Percentiles rank a stretch among this genome's conserved stretches.
These are phyloP conservation scores for Ogataea zsoltii DNA, from an alignment of 805 yeast species.

Conservation along the genomic window DNA sequence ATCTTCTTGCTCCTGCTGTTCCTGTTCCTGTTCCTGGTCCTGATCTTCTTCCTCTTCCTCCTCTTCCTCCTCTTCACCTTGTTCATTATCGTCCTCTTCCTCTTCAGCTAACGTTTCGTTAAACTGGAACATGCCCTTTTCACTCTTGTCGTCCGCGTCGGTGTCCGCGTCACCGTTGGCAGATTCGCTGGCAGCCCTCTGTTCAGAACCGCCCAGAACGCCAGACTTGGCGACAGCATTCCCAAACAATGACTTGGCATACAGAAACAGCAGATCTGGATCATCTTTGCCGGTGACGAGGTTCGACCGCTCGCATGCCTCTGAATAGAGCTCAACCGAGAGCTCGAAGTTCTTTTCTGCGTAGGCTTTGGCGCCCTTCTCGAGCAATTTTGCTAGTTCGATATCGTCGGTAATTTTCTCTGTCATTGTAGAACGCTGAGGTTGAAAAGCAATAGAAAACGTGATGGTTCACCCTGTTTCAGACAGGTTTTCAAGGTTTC, in stretches of 20 bases:
- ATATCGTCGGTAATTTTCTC: slow-evolving; percentile 32
- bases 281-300: slow-evolving; percentile 59
- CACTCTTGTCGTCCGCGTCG: slow-evolving; percentile 32
- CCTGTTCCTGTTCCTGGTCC: slow-evolving; percentile 26
- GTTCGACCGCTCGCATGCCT: slow-evolving; percentile 64
- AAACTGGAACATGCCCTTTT: slow-evolving; percentile 26
- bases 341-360: slow-evolving; percentile 64
- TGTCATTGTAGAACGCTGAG: not conserved
- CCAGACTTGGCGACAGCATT: slow-evolving; percentile 74
- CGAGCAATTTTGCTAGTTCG: slow-evolving; percentile 49
- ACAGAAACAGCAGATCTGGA: slow-evolving; percentile 69
- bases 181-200: slow-evolving; percentile 7
- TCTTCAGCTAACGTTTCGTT: slow-evolving; percentile 35
- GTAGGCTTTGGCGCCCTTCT: slow-evolving; percentile 63
- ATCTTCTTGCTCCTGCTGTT: slow-evolving; percentile 29
- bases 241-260: slow-evolving; percentile 79
- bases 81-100: slow-evolving; percentile 28
- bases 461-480: not conserved
- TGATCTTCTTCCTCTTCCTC: slow-evolving; percentile 27
- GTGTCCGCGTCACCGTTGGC: slow-evolving; percentile 31
- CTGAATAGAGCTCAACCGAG: slow-evolving; percentile 72
- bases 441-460: not conserved
- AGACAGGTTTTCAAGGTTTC: not conserved
- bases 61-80: slow-evolving; percentile 22
- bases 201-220: slow-evolving; percentile 59